These are phyloP conservation scores for Claviceps capensis DNA, from an alignment of 2,329 filamentous ascomycete genomes.

Conservation along the genomic window DNA sequence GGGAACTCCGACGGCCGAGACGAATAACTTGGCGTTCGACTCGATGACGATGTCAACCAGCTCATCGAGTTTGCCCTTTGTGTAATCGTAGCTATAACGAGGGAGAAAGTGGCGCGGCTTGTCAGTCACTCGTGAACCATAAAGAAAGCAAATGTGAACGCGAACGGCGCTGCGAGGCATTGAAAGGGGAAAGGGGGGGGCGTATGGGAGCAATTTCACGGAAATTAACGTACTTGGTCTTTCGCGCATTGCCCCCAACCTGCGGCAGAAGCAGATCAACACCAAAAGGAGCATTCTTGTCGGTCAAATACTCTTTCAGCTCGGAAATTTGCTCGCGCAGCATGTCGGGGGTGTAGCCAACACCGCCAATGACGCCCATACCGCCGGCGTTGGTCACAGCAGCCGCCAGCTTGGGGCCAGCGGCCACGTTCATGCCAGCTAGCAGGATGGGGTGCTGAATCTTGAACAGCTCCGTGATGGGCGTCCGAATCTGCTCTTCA, in stretches of 20 bases:
- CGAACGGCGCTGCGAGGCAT: neutral
- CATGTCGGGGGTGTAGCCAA: constrained; percentile 96
- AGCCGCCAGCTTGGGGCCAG: constrained; percentile 88
- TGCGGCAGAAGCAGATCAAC: constrained; percentile 89
- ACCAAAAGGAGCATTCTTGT: constrained; percentile 92
- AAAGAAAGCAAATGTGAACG: neutral
- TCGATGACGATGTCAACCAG: constrained; percentile 88
- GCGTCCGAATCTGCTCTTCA: constrained; percentile 58
- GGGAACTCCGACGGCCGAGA: constrained; percentile 90
- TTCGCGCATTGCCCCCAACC: constrained; percentile 84
- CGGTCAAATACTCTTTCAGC: constrained; percentile 72
- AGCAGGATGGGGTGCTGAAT: constrained; percentile 95
- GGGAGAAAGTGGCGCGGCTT: neutral
- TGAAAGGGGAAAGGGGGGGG: neutral
- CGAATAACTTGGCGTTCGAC: constrained; percentile 81
- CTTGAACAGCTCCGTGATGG: constrained; percentile 88
- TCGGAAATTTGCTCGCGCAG: constrained; percentile 87
- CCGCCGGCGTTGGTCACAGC: constrained; percentile 96
- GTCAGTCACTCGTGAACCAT: neutral
- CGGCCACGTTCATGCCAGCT: constrained; percentile 98
- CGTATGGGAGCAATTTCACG: neutral
- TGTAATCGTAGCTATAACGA: constrained; percentile 81
- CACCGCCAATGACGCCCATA: constrained; percentile 89
- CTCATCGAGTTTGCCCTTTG: constrained; percentile 92
- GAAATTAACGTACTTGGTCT: constrained; percentile 57